Evolutionary conservation across 139 green algal species (phyloP).

Genomic region (Monoraphidium neglectum): DNA sequence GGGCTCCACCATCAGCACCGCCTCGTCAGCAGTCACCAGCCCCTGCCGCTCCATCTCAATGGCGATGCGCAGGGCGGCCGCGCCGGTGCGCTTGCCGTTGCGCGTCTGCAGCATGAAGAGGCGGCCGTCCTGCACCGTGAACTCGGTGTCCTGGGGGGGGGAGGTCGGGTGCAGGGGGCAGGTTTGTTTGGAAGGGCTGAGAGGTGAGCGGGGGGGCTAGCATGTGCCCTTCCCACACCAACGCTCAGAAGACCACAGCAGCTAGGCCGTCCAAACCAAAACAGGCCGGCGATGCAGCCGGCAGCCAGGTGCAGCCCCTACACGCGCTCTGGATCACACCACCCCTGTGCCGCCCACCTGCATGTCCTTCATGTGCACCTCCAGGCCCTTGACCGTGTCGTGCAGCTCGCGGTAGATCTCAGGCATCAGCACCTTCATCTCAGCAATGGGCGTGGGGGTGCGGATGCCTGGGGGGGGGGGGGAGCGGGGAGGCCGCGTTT

Average conservation of each 20-base stretch:
- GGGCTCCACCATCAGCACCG: constrained; percentile 85
- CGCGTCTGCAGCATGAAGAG: constrained; percentile 92
- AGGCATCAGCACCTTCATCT: constrained; percentile 74
- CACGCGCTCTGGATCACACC: no score
- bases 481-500: no score
- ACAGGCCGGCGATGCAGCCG: no score
- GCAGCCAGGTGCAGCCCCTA: no score
- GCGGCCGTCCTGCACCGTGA: constrained; percentile 84
- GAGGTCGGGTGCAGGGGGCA: constrained; percentile 8
- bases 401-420: constrained; percentile 78
- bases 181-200: background rate
- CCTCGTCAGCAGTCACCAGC: constrained; percentile 46
- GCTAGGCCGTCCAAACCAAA: background rate
- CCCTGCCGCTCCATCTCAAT: constrained; percentile 26
- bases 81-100: constrained; percentile 87
- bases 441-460: constrained; percentile 76
- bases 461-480: constrained; percentile 63
- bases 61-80: constrained; percentile 57
- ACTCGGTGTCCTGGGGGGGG: constrained; percentile 93
- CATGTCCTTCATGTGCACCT: constrained; percentile 90
- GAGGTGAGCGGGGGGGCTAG: background rate
- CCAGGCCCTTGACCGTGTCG: constrained; percentile 66
- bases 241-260: background rate
- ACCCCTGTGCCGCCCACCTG: constrained; percentile 29
- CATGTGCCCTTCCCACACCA: no score